Conservation (phyloP, 495 filamentous ascomycete genomes). For the Barbatosphaeria neglecta region DNA sequence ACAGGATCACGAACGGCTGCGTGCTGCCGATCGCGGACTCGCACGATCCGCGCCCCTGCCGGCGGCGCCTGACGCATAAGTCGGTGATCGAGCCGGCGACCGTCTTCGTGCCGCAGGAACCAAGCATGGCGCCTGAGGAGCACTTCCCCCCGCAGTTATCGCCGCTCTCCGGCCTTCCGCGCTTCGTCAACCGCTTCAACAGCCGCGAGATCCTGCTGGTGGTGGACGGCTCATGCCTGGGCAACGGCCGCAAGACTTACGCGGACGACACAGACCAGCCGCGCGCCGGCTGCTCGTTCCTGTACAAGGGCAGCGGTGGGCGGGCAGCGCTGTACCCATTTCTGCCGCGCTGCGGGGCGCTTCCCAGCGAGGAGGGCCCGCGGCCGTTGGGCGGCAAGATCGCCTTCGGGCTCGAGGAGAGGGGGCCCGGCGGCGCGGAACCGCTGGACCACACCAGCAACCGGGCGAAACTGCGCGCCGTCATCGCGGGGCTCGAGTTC, state of each 20-base stretch:
- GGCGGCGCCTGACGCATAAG: neutral
- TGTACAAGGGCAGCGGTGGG: conserved; percentile 12
- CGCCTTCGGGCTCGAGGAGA: conserved; percentile 18
- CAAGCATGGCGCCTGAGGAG: conserved; percentile 13
- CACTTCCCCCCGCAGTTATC: conserved; percentile 22
- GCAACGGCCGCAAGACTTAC: conserved; percentile 17
- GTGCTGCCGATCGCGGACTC: neutral
- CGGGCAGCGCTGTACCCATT: neutral
- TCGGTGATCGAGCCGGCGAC: conserved; percentile 11
- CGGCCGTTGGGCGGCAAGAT: conserved; percentile 7
- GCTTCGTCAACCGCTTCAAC: conserved; percentile 25
- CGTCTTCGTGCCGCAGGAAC: conserved; percentile 13
- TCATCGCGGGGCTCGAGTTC: conserved; percentile 27
- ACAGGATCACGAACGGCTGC: neutral
- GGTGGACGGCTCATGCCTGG: conserved; percentile 27
- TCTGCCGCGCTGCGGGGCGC: conserved; percentile 1
- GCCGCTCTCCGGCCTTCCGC: conserved; percentile 12
- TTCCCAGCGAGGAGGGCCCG: conserved; percentile 2
- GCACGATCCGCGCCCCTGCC: neutral
- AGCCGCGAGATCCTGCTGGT: conserved; percentile 28
- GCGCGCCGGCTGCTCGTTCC: conserved; percentile 24
- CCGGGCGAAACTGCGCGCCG: conserved; percentile 33
- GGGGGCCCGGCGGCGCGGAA: conserved; percentile 12
- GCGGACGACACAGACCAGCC: no score
- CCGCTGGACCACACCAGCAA: conserved; percentile 21